A percentile compares a stretch with the other conserved stretches of the same genome.
Evolutionary conservation across 192 early-diverging fungal species (phyloP).

Genomic region (Helicostylum pulchrum): DNA sequence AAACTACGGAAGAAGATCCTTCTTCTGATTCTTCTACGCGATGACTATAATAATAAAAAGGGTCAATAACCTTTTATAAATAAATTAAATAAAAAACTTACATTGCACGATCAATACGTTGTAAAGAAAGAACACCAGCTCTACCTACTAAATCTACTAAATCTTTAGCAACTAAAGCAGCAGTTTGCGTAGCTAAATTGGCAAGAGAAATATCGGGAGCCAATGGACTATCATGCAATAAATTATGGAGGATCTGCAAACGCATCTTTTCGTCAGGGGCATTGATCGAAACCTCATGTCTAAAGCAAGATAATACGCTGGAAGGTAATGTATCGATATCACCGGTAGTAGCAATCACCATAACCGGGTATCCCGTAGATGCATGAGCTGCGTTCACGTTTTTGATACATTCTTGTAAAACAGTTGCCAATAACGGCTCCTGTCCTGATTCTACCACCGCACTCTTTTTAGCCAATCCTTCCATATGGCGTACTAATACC

Average conservation of each 20-base stretch:
- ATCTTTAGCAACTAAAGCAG: conserved; percentile 86
- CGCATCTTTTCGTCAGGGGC: conserved; percentile 68
- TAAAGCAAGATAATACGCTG: conserved; percentile 73
- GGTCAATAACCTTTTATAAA: background rate
- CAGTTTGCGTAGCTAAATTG: conserved; percentile 85
- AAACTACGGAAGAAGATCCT: no score
- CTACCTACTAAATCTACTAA: conserved; percentile 72
- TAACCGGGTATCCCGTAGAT: conserved; percentile 61
- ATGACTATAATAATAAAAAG: conserved; percentile 26
- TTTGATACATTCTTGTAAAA: conserved; percentile 60
- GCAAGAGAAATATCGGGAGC: conserved; percentile 76
- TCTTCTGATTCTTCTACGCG: conserved; percentile 30
- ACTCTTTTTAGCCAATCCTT: conserved; percentile 66
- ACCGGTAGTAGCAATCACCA: conserved; percentile 73
- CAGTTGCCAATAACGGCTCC: conserved; percentile 52
- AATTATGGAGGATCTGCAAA: conserved; percentile 57
- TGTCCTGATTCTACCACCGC: conserved; percentile 55
- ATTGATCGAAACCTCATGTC: conserved; percentile 70
- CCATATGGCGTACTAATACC: conserved; percentile 76
- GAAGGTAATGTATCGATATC: conserved; percentile 81
- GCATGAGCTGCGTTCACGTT: conserved; percentile 39
- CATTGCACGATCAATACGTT: conserved; percentile 50
- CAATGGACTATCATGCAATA: conserved; percentile 52
- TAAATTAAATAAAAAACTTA: conserved; percentile 18
- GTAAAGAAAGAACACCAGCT: conserved; percentile 64